Percentiles rank a stretch among this genome's conserved stretches.
phyloP scores from a whole-genome alignment of 208 protist genomes.

The Trypanosoma cruzi region DNA sequence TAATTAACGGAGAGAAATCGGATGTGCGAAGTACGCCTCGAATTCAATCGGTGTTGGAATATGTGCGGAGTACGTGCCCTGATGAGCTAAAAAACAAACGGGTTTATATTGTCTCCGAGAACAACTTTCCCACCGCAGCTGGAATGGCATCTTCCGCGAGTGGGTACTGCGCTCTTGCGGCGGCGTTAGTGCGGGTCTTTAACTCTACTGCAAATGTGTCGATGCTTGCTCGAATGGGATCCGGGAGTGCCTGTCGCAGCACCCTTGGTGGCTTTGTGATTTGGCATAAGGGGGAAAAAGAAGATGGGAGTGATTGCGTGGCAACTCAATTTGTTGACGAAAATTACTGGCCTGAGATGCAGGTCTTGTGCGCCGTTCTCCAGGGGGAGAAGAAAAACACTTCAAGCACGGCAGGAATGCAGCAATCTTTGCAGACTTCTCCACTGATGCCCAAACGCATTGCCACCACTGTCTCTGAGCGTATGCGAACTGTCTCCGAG shows the following conservation, averaged over 20 bases:
- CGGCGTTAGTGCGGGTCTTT: slow-evolving; percentile 77
- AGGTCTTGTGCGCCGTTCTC: slow-evolving; percentile 93
- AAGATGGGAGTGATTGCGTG: slow-evolving; percentile 88
- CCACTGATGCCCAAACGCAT: slow-evolving; percentile 91
- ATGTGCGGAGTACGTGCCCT: slow-evolving; percentile 56
- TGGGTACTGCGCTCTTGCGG: slow-evolving; percentile 96
- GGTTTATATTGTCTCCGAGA: slow-evolving; percentile 95
- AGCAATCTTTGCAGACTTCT: slow-evolving; percentile 93
- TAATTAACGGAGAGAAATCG: slow-evolving; percentile 94
- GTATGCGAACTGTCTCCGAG: slow-evolving; percentile 91
- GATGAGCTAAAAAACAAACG: slow-evolving; percentile 46
- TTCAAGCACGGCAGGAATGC: slow-evolving; percentile 97
- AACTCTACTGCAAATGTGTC: slow-evolving; percentile 78
- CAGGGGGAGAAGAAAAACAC: slow-evolving; percentile 95
- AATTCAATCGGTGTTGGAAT: slow-evolving; percentile 76
- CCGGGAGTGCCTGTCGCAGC: slow-evolving; percentile 97
- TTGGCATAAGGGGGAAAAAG: slow-evolving; percentile 95
- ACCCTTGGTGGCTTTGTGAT: slow-evolving; percentile 98
- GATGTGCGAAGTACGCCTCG: slow-evolving; percentile 71
- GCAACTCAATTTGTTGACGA: slow-evolving; percentile 92
- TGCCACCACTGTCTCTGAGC: slow-evolving; percentile 82
- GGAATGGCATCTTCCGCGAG: slow-evolving; percentile 98
- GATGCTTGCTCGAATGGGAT: slow-evolving; percentile 92
- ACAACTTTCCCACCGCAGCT: slow-evolving; percentile 99
- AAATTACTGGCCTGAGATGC: slow-evolving; percentile 94